These are phyloP conservation scores for Endoconidiophora polonica DNA, from an alignment of 2,329 filamentous ascomycete genomes.

Conservation along the genomic window DNA sequence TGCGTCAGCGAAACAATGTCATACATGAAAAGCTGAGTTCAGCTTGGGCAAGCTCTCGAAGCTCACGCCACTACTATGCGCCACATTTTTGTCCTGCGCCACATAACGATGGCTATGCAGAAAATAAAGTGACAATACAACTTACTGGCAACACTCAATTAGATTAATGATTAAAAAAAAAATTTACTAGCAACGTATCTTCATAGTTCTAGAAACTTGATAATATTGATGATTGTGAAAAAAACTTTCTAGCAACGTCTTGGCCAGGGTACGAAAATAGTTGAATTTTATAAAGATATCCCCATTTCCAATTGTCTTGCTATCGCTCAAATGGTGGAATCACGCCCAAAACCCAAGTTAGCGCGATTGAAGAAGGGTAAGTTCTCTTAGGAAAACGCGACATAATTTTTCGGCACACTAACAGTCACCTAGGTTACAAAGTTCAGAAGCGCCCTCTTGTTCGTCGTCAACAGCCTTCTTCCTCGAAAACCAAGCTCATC, in stretches of 20 bases:
- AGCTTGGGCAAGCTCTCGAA: background rate
- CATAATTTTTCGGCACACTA: background rate
- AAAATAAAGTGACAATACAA: too few relatives aligned
- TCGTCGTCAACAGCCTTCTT: slow-evolving; percentile 25
- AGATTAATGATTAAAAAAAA: too few relatives aligned
- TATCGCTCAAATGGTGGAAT: slow-evolving; percentile 3
- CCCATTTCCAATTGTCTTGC: too few relatives aligned
- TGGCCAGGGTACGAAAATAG: too few relatives aligned
- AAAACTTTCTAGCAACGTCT: too few relatives aligned
- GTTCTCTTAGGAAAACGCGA: background rate
- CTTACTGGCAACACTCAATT: too few relatives aligned
- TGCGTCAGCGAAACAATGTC: background rate
- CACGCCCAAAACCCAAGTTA: slow-evolving; percentile 20
- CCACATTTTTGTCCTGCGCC: slow-evolving; percentile 3
- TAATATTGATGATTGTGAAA: too few relatives aligned
- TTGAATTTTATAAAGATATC: too few relatives aligned
- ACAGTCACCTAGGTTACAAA: slow-evolving; percentile 24
- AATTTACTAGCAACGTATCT: too few relatives aligned
- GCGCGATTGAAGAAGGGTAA: slow-evolving; percentile 21
- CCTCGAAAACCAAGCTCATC: slow-evolving; percentile 32
- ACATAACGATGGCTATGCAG: background rate
- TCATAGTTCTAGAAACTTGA: too few relatives aligned
- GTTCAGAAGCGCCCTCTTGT: slow-evolving; percentile 33
- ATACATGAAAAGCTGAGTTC: background rate
- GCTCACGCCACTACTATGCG: background rate